Conservation (phyloP, 23 red algal genomes). For the Cyanidium caldarium region DNA sequence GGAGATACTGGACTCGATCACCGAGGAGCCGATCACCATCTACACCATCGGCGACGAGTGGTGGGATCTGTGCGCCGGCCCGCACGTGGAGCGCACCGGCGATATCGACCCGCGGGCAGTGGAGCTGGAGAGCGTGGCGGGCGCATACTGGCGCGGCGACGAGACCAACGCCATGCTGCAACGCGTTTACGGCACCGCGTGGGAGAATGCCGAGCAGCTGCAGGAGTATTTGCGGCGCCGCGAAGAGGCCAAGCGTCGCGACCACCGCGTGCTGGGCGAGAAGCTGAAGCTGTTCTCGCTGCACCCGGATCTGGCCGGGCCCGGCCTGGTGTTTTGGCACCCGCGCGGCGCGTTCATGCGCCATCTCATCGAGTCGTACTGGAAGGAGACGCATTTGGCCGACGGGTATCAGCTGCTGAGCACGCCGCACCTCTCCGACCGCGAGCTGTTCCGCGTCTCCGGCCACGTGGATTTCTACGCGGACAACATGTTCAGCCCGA, state of each 20-base stretch:
- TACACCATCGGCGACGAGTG: constrained; percentile 87
- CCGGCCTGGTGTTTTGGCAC: constrained; percentile 99
- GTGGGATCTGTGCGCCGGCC: constrained; percentile 99
- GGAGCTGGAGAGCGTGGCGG: constrained; percentile 69
- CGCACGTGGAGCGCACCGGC: constrained; percentile 88
- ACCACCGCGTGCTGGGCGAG: constrained; percentile 77
- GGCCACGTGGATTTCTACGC: constrained; percentile 94
- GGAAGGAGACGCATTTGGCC: constrained; percentile 57
- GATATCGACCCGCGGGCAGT: constrained; percentile 50
- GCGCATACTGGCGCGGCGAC: constrained; percentile 98
- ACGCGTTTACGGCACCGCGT: constrained; percentile 87
- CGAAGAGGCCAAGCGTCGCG: constrained; percentile 89
- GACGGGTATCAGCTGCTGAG: constrained; percentile 83
- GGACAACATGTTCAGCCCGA: constrained; percentile 96
- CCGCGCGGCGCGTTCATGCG: constrained; percentile 75
- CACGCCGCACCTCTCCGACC: constrained; percentile 86
- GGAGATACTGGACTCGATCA: constrained; percentile 57
- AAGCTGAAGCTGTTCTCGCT: constrained; percentile 76
- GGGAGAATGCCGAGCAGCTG: constrained; percentile 69
- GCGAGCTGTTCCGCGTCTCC: constrained; percentile 76
- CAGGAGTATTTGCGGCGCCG: constrained; percentile 61
- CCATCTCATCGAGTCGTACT: constrained; percentile 75
- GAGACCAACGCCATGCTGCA: constrained; percentile 93
- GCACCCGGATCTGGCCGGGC: constrained; percentile 60
- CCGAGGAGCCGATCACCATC: constrained; percentile 73